Base-by-base conservation (phyloP, 768 basidiomycete species). In the Trametes elegans region DNA sequence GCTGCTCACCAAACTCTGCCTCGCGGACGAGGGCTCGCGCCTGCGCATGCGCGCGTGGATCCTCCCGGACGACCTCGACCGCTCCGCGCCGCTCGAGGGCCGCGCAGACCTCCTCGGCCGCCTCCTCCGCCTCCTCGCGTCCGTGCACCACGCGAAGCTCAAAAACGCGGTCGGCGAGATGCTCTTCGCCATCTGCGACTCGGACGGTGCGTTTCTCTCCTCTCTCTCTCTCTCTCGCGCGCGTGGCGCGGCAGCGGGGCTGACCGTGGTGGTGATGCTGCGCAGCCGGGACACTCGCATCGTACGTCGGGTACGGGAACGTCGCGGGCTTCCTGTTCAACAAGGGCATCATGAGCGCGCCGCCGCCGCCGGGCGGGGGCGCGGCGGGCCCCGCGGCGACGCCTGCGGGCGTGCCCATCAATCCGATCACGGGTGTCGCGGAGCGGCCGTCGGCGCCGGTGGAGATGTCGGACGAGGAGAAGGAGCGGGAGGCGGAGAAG, bases 281-380 rank as follows among this genome's bases (percentile, higher is more conserved):
- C 52, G 6, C 65, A 85, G 93, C 89, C n/a, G 75, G 79, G 5
- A 80, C 77, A 0, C 74, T 98, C 14, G 81, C 83, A n/a, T 79
- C 83, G 4, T 81, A 88, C 39, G 80, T 97, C 48, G 96, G 96
- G 7, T 99, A 99, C 63, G 96, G 96, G 36, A 94, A 94, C 67
- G 93, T 94, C 36, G 93, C 94, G 0, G 97, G 97, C 0, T 90
- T 93, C 77, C 77, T 99, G 23, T 95, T 93, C 74, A 85, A 89
- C 67, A 95, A 93, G 66, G 94, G 93, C 14, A 78, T 98, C 62
- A 77, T 89, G 65, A 79, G 70, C 51, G 79, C 83, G 6, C 88
- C 85, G 1, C 76, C 64, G 7, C 59, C 64, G 18, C 64, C 67
- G 14, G 60, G 72, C 16, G 64, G 66, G 10, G 61, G 70, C 10